A percentile compares a stretch with the other conserved stretches of the same genome.
phyloP scores from a whole-genome alignment of 371 early-diverging fungal species.

The Mucor lusitanicus region DNA sequence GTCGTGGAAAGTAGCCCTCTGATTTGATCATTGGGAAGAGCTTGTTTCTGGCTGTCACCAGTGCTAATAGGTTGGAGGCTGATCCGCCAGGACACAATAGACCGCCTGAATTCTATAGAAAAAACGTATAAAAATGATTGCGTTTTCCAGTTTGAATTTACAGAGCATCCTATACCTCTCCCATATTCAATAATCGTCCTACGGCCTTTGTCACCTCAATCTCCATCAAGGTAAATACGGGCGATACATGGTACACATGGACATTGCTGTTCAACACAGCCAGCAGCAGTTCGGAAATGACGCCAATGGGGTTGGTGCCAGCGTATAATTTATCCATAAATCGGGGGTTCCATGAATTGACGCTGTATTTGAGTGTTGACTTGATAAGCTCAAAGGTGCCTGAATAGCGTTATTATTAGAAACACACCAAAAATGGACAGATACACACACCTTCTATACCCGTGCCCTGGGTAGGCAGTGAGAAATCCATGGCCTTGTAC shows the following conservation, averaged over 20 bases:
- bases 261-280: constrained; percentile 79
- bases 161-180: constrained; percentile 35
- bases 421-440: not conserved
- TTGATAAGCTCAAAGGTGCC: constrained; percentile 58
- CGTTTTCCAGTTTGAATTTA: not conserved
- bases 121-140: not conserved
- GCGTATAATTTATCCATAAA: constrained; percentile 90
- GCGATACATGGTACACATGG: constrained; percentile 83
- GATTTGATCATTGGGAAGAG: constrained; percentile 67
- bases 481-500: constrained; percentile 54
- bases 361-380: constrained; percentile 57
- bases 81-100: constrained; percentile 83
- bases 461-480: constrained; percentile 49
- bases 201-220: constrained; percentile 60
- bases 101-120: constrained; percentile 57
- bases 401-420: constrained; percentile 4
- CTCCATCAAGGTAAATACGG: constrained; percentile 79
- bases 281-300: constrained; percentile 75
- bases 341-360: constrained; percentile 74
- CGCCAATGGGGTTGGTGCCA: constrained; percentile 79
- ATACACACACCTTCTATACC: constrained; percentile 50
- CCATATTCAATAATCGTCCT: constrained; percentile 62
- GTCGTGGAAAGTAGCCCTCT: constrained; percentile 54
- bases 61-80: constrained; percentile 78
- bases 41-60: constrained; percentile 77